These are phyloP conservation scores for Ocimum tenuiflorum DNA, from an alignment of 257 asterid species.

Conservation along the genomic window DNA sequence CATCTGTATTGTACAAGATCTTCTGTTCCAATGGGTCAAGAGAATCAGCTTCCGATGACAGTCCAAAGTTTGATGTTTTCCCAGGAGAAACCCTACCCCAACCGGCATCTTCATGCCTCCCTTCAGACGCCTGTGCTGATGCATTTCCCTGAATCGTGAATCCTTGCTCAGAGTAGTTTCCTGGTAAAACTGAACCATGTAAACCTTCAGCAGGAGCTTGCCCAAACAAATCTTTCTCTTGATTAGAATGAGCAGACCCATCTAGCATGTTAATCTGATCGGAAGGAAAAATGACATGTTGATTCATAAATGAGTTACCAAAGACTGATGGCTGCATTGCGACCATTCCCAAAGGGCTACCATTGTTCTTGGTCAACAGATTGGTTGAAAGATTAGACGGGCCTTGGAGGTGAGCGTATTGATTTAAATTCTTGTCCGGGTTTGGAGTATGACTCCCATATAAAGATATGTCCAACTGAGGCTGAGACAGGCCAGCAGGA, in stretches of 20 bases:
- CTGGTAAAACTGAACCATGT: conserved; percentile 21
- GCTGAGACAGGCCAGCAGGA: conserved; percentile 26
- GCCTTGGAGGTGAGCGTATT: conserved; percentile 34
- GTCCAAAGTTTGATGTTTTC: conserved; percentile 14
- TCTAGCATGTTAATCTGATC: conserved; percentile 21
- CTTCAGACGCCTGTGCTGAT: conserved; percentile 23
- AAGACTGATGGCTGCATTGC: conserved; percentile 29
- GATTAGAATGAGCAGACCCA: conserved; percentile 22
- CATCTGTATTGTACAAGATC: conserved; percentile 44
- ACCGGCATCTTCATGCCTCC: conserved; percentile 27
- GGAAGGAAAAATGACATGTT: conserved; percentile 25
- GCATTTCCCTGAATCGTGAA: conserved; percentile 23
- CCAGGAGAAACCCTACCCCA: conserved; percentile 20
- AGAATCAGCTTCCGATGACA: conserved; percentile 28
- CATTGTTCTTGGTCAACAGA: conserved; percentile 23
- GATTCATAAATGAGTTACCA: conserved; percentile 27
- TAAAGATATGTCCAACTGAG: conserved; percentile 30
- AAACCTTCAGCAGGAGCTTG: conserved; percentile 31
- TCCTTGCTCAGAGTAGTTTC: conserved; percentile 29
- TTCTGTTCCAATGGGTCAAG: conserved; percentile 61
- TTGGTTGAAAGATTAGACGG: conserved; percentile 27
- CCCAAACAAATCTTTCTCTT: conserved; percentile 34
- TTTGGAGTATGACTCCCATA: conserved; percentile 33
- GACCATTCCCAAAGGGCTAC: conserved; percentile 27
- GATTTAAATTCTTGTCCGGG: conserved; percentile 29